These are phyloP conservation scores for Angophora floribunda DNA, from an alignment of 345 rosid genomes.

Conservation along the genomic window DNA sequence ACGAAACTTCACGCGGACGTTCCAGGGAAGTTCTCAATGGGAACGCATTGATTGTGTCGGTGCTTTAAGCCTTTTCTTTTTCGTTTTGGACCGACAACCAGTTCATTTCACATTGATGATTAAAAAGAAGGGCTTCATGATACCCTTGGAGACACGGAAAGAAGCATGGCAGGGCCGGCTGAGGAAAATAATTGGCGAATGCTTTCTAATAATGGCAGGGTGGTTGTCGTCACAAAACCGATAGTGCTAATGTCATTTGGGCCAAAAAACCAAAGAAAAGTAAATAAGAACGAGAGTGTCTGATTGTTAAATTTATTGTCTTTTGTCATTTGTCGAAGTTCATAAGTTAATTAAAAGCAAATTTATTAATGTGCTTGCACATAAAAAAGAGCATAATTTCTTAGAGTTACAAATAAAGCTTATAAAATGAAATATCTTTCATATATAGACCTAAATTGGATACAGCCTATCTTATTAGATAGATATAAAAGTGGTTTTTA, in stretches of 20 bases:
- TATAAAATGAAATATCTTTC: neutral
- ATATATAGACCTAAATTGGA: too few relatives aligned
- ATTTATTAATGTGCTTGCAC: neutral
- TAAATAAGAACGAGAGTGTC: neutral
- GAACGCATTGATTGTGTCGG: neutral
- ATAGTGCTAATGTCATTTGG: neutral
- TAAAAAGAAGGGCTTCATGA: neutral
- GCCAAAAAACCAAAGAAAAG: neutral
- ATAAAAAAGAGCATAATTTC: neutral
- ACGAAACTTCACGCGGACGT: neutral
- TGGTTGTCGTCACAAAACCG: too few relatives aligned
- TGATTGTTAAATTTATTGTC: too few relatives aligned
- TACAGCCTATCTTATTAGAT: neutral
- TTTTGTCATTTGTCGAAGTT: too few relatives aligned
- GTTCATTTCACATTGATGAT: neutral
- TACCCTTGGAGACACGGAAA: neutral
- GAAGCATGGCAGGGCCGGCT: neutral
- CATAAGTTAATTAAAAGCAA: neutral
- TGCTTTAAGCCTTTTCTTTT: neutral
- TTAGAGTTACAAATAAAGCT: neutral
- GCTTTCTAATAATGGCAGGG: too few relatives aligned
- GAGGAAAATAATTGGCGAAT: too few relatives aligned
- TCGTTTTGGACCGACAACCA: neutral
- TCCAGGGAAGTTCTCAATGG: too few relatives aligned
- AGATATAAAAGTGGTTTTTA: too few relatives aligned